A percentile compares a stretch with the other conserved stretches of the same genome.
Conservation (phyloP, 2,329 filamentous ascomycete species). For the Gremmenia infestans region DNA sequence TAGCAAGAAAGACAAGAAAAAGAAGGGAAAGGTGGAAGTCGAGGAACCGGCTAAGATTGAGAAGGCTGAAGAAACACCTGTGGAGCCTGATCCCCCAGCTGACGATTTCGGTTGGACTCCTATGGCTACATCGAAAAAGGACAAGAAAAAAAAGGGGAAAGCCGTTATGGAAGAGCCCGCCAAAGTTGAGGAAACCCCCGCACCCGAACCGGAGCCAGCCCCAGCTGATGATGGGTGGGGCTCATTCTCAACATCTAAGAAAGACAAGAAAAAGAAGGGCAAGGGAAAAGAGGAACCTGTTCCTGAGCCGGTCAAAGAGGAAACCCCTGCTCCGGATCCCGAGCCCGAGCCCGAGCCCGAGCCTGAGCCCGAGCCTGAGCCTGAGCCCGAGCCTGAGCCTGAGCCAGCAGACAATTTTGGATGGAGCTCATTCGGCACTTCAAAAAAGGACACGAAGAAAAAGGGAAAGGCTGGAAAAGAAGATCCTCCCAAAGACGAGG, state of each 20-base stretch:
- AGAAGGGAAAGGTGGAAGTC: constrained; percentile 33
- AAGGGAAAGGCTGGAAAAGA: constrained; percentile 24
- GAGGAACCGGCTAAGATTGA: constrained; percentile 15
- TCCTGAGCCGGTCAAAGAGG: constrained; percentile 21
- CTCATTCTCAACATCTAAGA: constrained; percentile 42
- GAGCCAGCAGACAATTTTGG: constrained; percentile 28
- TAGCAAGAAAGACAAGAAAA: constrained; percentile 46
- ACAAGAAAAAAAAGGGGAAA: constrained; percentile 41
- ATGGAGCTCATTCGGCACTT: constrained; percentile 27
- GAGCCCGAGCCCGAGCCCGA: constrained; percentile 39
- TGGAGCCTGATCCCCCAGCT: constrained; percentile 33
- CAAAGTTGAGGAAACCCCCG: constrained; percentile 29
- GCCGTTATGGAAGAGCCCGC: constrained; percentile 27
- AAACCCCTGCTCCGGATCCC: constrained; percentile 33
- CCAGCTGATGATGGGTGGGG: constrained; percentile 12
- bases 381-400: constrained; percentile 30
- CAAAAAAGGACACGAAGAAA: constrained; percentile 39
- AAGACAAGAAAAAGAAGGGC: constrained; percentile 39
- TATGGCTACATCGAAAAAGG: constrained; percentile 15
- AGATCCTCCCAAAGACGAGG: constrained; percentile 23
- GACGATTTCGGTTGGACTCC: constrained; percentile 4
- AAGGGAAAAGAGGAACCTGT: constrained; percentile 25
- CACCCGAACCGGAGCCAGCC: constrained; percentile 30
- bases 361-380: constrained; percentile 34
- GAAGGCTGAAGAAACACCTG: constrained; percentile 31